Evolutionary conservation across 2,329 filamentous ascomycete species (phyloP).

Genomic region (Trichoderma arundinaceum): DNA sequence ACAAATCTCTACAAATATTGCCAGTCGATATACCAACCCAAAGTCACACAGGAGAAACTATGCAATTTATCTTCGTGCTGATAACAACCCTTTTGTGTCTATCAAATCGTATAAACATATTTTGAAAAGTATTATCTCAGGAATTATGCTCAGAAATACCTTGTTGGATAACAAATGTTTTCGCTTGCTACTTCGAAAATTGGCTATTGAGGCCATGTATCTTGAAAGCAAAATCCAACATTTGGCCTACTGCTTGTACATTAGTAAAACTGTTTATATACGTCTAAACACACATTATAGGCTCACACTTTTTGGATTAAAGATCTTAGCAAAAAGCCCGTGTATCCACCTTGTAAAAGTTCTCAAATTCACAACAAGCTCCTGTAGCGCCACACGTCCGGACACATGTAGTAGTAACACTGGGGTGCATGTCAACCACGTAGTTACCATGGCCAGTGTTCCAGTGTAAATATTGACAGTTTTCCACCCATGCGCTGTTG

Average conservation of each 20-base stretch:
- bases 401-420: background rate
- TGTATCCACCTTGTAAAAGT: background rate
- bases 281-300: background rate
- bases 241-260: background rate
- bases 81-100: background rate
- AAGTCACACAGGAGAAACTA: no score
- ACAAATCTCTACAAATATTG: no score
- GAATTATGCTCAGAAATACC: background rate
- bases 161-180: background rate
- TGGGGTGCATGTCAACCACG: slow-evolving; percentile 1
- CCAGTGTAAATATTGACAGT: slow-evolving; percentile 5
- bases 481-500: background rate
- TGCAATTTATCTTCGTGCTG: no score
- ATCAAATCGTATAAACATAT: background rate
- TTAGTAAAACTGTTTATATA: background rate
- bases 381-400: background rate
- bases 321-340: background rate
- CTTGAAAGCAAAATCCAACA: background rate
- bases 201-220: background rate
- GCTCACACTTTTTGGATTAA: background rate
- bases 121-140: background rate
- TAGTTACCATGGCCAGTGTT: slow-evolving; percentile 4
- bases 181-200: background rate
- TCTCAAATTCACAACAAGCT: background rate
- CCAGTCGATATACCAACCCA: no score